Conservation (phyloP, 2,329 filamentous ascomycete genomes). For the Aspergillus hiratsukae region DNA sequence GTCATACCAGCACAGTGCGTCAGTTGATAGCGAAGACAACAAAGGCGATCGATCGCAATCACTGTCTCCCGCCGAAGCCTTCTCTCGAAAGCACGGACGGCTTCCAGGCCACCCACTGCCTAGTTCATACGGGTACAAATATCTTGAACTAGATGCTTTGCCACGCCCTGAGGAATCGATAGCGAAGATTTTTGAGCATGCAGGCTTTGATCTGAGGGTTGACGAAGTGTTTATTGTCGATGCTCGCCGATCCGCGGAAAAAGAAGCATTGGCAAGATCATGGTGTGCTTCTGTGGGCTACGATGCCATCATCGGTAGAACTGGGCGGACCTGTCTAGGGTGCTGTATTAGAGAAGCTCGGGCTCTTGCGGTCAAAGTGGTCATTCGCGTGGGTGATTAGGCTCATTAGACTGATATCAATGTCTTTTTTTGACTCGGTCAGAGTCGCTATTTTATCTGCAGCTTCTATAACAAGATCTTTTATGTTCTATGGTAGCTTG, state of each 20-base stretch:
- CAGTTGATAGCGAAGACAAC: not conserved
- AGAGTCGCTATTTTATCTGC: not conserved
- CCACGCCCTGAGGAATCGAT: slow-evolving; percentile 12
- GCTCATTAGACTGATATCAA: too few species aligned
- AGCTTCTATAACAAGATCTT: not conserved
- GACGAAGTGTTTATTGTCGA: slow-evolving; percentile 32
- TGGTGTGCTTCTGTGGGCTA: slow-evolving; percentile 43
- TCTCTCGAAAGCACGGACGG: slow-evolving; percentile 8
- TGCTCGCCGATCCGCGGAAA: slow-evolving; percentile 29
- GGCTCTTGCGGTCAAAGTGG: slow-evolving; percentile 34
- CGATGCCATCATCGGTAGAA: slow-evolving; percentile 39
- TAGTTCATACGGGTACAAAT: slow-evolving; percentile 29
- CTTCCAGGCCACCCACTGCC: slow-evolving; percentile 39
- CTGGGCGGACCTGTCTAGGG: slow-evolving; percentile 35
- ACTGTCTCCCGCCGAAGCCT: slow-evolving; percentile 4
- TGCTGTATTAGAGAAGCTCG: slow-evolving; percentile 43
- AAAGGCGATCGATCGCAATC: not conserved
- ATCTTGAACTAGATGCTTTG: slow-evolving; percentile 26
- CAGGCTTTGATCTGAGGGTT: slow-evolving; percentile 3
- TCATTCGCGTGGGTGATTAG: slow-evolving; percentile 35
- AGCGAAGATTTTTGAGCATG: slow-evolving; percentile 1
- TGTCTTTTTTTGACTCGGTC: not conserved
- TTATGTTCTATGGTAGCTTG: not conserved
- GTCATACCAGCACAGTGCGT: slow-evolving; percentile 1
- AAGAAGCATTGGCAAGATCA: slow-evolving; percentile 40